Percentiles rank a stretch among this genome's conserved stretches.
phyloP scores from a whole-genome alignment of 768 basidiomycete species.

The Paxillus involutus region DNA sequence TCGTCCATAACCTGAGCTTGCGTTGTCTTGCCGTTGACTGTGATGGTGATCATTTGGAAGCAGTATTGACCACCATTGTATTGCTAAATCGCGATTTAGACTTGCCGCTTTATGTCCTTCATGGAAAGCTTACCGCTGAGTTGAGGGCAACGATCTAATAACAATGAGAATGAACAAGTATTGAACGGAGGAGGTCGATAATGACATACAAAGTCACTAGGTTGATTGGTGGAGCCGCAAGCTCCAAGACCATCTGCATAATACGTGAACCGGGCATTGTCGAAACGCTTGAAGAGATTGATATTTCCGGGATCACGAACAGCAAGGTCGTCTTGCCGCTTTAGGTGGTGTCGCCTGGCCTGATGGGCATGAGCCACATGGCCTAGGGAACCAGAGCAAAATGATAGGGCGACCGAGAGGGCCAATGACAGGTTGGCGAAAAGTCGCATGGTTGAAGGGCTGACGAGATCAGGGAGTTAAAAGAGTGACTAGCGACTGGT shows the following conservation, averaged over 20 bases:
- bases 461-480: neutral
- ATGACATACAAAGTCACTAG: slow-evolving; percentile 35
- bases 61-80: slow-evolving; percentile 55
- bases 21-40: slow-evolving; percentile 54
- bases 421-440: slow-evolving; percentile 18
- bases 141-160: slow-evolving; percentile 54
- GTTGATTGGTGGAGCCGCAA: slow-evolving; percentile 33
- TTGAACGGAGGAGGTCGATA: neutral
- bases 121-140: slow-evolving; percentile 17
- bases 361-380: slow-evolving; percentile 15
- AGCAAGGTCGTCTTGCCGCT: slow-evolving; percentile 20
- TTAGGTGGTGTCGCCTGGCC: slow-evolving; percentile 21
- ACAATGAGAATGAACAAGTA: slow-evolving; percentile 3
- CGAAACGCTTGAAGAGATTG: slow-evolving; percentile 19
- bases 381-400: slow-evolving; percentile 17
- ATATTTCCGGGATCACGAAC: slow-evolving; percentile 27
- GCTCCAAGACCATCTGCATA: slow-evolving; percentile 45
- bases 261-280: slow-evolving; percentile 33
- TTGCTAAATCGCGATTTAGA: slow-evolving; percentile 43
- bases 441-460: slow-evolving; percentile 20
- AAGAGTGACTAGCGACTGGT: slow-evolving; percentile 29
- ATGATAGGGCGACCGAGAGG: slow-evolving; percentile 17
- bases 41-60: slow-evolving; percentile 60
- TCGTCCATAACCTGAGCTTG: slow-evolving; percentile 62
- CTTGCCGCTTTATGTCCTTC: neutral